phyloP scores from a whole-genome alignment of 2,329 filamentous ascomycete genomes.

The Pseudogymnoascus sp. region DNA sequence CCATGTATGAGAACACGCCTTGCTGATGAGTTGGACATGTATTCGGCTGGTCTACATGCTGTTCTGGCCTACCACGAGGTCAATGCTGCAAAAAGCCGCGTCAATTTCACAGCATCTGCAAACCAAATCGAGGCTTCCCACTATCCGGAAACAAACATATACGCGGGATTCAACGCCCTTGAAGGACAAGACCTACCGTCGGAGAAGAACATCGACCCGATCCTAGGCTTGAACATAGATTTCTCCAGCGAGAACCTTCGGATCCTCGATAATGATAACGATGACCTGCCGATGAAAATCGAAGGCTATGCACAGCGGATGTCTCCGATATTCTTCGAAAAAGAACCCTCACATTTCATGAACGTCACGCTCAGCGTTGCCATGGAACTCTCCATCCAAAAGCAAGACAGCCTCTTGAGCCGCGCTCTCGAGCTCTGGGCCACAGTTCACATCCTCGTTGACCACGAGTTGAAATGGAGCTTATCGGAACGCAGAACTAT shows the following conservation, averaged over 20 bases:
- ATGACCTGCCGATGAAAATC: constrained; percentile 52
- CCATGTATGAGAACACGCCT: constrained; percentile 56
- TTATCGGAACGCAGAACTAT: constrained; percentile 39
- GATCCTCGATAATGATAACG: constrained; percentile 54
- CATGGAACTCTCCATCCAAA: constrained; percentile 37
- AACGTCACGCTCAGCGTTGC: constrained; percentile 49
- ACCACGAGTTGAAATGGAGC: constrained; percentile 55
- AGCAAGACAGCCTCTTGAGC: constrained; percentile 46
- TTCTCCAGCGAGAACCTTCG: constrained; percentile 32
- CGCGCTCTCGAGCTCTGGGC: constrained; percentile 58
- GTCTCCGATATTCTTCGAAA: constrained; percentile 48
- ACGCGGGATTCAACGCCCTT: constrained; percentile 25
- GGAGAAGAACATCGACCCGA: constrained; percentile 30
- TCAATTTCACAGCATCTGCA: constrained; percentile 40
- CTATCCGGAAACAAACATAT: constrained; percentile 42
- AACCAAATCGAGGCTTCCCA: constrained; percentile 48
- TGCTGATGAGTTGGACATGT: constrained; percentile 54
- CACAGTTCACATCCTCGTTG: constrained; percentile 53
- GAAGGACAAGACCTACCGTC: constrained; percentile 20
- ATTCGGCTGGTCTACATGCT: constrained; percentile 56
- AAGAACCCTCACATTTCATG: constrained; percentile 54
- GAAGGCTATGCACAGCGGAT: constrained; percentile 54
- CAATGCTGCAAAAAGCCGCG: constrained; percentile 45
- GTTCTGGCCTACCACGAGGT: constrained; percentile 54
- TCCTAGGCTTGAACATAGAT: constrained; percentile 25